phyloP scores from a whole-genome alignment of 164 flowering plant genomes.

The Buxus sempervirens region DNA sequence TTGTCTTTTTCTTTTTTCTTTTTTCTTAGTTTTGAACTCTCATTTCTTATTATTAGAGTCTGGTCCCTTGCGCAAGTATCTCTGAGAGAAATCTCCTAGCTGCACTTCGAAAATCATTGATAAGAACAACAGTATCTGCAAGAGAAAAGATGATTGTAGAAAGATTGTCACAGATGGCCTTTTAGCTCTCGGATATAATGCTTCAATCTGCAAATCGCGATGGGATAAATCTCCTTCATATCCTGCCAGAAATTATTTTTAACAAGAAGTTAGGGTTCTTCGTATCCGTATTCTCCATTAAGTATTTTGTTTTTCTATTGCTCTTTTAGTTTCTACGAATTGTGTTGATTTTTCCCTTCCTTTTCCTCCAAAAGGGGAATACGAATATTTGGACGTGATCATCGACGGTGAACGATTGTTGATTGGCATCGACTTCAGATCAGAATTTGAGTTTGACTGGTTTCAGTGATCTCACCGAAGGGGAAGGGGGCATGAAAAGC shows the following conservation, averaged over 20 bases:
- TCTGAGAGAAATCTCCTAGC: constrained; percentile 35
- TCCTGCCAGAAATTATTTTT: constrained; percentile 61
- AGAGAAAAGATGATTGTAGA: constrained; percentile 46
- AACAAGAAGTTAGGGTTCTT: too few species aligned
- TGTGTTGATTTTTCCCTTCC: too few species aligned
- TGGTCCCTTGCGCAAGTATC: constrained; percentile 26
- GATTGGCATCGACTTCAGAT: constrained; percentile 78
- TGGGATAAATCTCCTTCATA: constrained; percentile 73
- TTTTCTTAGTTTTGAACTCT: too few species aligned
- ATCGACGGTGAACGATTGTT: constrained; percentile 60
- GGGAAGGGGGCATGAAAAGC: too few species aligned
- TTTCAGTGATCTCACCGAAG: too few species aligned
- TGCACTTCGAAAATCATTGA: constrained; percentile 32
- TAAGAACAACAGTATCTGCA: constrained; percentile 49
- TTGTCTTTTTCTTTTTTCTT: neutral
- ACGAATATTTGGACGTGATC: too few species aligned
- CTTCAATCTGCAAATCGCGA: constrained; percentile 71
- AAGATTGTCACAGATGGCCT: constrained; percentile 50
- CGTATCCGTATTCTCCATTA: too few species aligned
- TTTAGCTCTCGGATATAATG: constrained; percentile 56
- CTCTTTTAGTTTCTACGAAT: too few species aligned
- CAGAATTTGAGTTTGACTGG: constrained; percentile 92
- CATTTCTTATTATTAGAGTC: constrained; percentile 13
- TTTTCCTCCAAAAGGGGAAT: constrained; percentile 51
- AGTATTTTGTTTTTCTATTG: too few species aligned